Conservation (phyloP, 805 yeast species). For the Schwanniomyces occidentalis region DNA sequence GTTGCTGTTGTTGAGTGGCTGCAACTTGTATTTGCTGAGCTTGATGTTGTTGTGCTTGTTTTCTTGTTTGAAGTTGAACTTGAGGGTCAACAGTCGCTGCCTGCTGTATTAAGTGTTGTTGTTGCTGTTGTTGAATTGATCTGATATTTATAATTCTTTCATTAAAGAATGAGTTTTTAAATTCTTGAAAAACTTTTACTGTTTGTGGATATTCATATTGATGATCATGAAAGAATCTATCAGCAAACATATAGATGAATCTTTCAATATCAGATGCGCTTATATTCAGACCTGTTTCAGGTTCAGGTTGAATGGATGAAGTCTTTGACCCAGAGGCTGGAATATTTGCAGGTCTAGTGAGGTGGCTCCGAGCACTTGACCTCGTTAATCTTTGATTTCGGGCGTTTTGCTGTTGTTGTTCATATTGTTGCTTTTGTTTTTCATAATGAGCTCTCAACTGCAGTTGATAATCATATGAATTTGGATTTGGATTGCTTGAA, state of each 20-base stretch:
- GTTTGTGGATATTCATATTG: constrained; percentile 46
- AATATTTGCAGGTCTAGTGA: constrained; percentile 3
- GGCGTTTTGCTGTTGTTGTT: constrained; percentile 12
- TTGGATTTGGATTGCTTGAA: constrained; percentile 4
- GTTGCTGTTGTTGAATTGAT: constrained; percentile 18
- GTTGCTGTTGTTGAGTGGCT: constrained; percentile 7
- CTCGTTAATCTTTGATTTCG: constrained; percentile 11
- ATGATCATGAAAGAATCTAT: constrained; percentile 40
- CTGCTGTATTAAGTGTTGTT: constrained; percentile 11
- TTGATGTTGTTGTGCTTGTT: constrained; percentile 9
- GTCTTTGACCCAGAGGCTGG: constrained; percentile 5
- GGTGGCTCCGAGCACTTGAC: constrained; percentile 5
- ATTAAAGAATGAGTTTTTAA: constrained; percentile 40
- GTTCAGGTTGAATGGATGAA: constrained; percentile 2
- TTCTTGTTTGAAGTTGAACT: constrained; percentile 8
- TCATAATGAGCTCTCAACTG: constrained; percentile 25
- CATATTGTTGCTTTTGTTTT: constrained; percentile 21
- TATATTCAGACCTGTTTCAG: constrained; percentile 11
- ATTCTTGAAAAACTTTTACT: constrained; percentile 42
- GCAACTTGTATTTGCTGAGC: constrained; percentile 2
- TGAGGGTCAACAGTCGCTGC: constrained; percentile 7
- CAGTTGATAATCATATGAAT: constrained; percentile 19
- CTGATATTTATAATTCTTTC: constrained; percentile 38
- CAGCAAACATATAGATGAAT: constrained; percentile 42
- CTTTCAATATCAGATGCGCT: constrained; percentile 38